Base-by-base conservation (phyloP, 2,329 filamentous ascomycete species). In the Neofusicoccum sp. region DNA sequence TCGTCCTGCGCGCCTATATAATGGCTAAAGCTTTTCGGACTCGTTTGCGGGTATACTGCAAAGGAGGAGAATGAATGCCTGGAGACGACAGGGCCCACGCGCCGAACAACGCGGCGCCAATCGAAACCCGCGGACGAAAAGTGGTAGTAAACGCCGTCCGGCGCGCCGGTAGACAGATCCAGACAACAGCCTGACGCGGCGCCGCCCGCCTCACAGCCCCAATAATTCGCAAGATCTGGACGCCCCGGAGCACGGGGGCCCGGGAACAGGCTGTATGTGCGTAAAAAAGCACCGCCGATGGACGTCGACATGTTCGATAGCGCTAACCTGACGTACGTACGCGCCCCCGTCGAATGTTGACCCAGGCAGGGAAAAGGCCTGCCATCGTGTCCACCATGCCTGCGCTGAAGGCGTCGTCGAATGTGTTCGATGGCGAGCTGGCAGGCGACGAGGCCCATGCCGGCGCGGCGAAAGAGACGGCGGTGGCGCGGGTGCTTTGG, bases 291-390 rank as follows among this genome's bases (percentile, higher is more conserved):
- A 22, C 22, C 22, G 22, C 22, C 9, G 29, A 49, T 34, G 29
- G 34, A 49, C 29, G 47, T 49, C 22, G 29, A 4, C 8, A 29
- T 75, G 37, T 82, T 78, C 11, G 76, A 77, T 6, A 84, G 71
- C 3, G 83, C 66, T 0, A 79, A 75, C 4, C 77, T 80, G 44
- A 86, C 72, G 64, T 82, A 82, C 2, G 22, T 22, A 22, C 22
- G 22, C 22, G 78, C 78, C 1, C 85, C 2, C 85, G 79, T 4
- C 83, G 74, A 63, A 86, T 86, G 69, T 84, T 85, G 71, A 87
- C 80, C 65, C 81, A 85, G 44, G 75, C 77, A 0, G 84, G 83
- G 63, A 80, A 80, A 0, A 85, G 71, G 1, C 79, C 81, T 0
- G 84, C 79, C 54, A 2, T 22, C 22, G 86, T 73, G 67, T 87